Evolutionary conservation across 2,329 filamentous ascomycete species (phyloP).

Genomic region (Blastomyces emzantsi): DNA sequence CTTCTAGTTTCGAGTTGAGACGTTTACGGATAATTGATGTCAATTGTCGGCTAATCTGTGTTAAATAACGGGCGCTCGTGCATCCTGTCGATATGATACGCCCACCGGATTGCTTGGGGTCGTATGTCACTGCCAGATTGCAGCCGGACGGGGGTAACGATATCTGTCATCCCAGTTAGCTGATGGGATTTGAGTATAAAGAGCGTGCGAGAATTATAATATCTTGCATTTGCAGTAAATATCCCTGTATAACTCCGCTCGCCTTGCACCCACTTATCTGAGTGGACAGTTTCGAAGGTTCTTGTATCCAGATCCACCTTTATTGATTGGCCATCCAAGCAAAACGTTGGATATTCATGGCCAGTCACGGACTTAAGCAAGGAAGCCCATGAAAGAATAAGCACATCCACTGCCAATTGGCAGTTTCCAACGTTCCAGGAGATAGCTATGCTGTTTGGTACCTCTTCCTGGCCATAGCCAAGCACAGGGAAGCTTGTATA

Average conservation of each 20-base stretch:
- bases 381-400: constrained; percentile 23
- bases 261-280: constrained; percentile 13
- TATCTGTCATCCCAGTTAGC: constrained; percentile 8
- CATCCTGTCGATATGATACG: constrained; percentile 21
- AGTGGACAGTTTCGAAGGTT: constrained; percentile 16
- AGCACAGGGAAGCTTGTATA: constrained; percentile 18
- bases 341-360: constrained; percentile 27
- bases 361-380: constrained; percentile 26
- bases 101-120: constrained; percentile 20
- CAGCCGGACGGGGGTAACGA: constrained; percentile 10
- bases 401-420: constrained; percentile 8
- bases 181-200: not conserved
- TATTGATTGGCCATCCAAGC: constrained; percentile 22
- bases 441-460: constrained; percentile 5
- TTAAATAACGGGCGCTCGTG: constrained; percentile 21
- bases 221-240: constrained; percentile 18
- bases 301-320: constrained; percentile 20
- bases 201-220: not conserved
- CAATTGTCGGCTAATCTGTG: constrained; percentile 25
- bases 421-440: constrained; percentile 11
- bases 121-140: constrained; percentile 21
- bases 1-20: constrained; percentile 10
- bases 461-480: constrained; percentile 13
- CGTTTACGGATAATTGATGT: constrained; percentile 22
- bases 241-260: constrained; percentile 22